Evolutionary conservation across 306 rosid genomes (phyloP).

Genomic region (Quercus engelmannii): DNA sequence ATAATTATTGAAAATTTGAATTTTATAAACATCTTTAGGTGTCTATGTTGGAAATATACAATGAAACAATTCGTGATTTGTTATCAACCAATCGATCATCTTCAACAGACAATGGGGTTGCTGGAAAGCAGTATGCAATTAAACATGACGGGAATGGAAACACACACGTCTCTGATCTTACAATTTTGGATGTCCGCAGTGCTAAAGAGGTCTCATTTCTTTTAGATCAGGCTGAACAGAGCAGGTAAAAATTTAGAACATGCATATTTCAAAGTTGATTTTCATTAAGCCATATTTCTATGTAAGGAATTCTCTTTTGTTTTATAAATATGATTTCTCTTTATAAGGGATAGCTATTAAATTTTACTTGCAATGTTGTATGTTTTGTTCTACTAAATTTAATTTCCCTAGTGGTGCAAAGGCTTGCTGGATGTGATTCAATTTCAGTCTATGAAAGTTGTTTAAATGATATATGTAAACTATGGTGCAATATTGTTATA

Average conservation of each 20-base stretch:
- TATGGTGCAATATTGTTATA: neutral
- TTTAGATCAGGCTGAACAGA: conserved; percentile 75
- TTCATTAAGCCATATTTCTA: neutral
- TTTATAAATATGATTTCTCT: neutral
- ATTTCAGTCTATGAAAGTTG: neutral
- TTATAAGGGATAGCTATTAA: neutral
- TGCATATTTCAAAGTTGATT: conserved; percentile 11
- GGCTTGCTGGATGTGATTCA: neutral
- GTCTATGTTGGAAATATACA: conserved; percentile 96
- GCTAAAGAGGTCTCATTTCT: conserved; percentile 87
- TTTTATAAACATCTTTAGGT: conserved; percentile 42
- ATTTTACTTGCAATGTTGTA: neutral
- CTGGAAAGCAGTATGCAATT: conserved; percentile 82
- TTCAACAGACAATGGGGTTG: conserved; percentile 54
- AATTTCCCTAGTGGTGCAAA: neutral
- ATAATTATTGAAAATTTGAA: conserved; percentile 8
- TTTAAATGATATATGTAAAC: neutral
- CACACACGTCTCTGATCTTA: conserved; percentile 84
- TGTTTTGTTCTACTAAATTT: neutral
- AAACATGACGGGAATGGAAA: conserved; percentile 85
- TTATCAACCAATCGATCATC: conserved; percentile 58
- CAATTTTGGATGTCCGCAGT: conserved; percentile 82
- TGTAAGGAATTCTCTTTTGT: neutral
- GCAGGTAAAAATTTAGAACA: conserved; percentile 58
- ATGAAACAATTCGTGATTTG: conserved; percentile 87